Evolutionary conservation across 2,329 filamentous ascomycete species (phyloP), one percentile per base, ranked within the genome.

Genomic region (Pestalotiopsis sp.): DNA sequence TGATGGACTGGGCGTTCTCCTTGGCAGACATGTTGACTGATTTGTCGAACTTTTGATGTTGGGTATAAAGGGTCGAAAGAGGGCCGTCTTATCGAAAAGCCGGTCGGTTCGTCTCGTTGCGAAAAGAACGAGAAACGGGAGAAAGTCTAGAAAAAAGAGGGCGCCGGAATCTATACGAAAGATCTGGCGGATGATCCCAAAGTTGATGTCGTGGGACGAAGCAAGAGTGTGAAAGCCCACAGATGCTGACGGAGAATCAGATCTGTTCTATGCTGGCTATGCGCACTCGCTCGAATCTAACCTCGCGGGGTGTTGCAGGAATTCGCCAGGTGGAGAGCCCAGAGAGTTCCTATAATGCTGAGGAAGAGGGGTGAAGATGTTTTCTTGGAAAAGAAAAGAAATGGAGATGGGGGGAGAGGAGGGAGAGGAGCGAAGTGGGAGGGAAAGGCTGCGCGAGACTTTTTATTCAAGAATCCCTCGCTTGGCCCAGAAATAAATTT

Each of bases 1-100:
- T 87, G 82, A 87, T 79, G 79, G 86, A 88, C 82, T 88, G 81
- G 72, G 86, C 84, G 82, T 87, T 88, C 80, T 88, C 87, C 78
- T 84, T 73, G 58, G 80, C 77, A 74, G 78, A 74, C 80, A 83
- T 83, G 68, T 71, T 83, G 76, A 70, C 69, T 73, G 72, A 60
- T 72, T 62, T 64, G 27, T 31, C 66, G 63, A 23, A 64, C 36
- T 64, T 13, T 52, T 56, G 38, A 57, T 4, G n/a, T 63, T 31
- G 60, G 38, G 52, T 64, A 39, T 56, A 57, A 14, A 39, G 45
- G 41, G 12, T 38, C 13, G 38, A 45, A 38, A 17, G 31, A 49
- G 23, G 23, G 17, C 23, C 52, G 27, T 23, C 20, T 52, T 38
- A 45, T 66, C 23, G 66, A 49, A 41, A 13, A 25, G 41, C 58